Evolutionary conservation across 2,329 filamentous ascomycete genomes (phyloP), one percentile per base, ranked within the genome.

Genomic region (Rhinocladiella similis): DNA sequence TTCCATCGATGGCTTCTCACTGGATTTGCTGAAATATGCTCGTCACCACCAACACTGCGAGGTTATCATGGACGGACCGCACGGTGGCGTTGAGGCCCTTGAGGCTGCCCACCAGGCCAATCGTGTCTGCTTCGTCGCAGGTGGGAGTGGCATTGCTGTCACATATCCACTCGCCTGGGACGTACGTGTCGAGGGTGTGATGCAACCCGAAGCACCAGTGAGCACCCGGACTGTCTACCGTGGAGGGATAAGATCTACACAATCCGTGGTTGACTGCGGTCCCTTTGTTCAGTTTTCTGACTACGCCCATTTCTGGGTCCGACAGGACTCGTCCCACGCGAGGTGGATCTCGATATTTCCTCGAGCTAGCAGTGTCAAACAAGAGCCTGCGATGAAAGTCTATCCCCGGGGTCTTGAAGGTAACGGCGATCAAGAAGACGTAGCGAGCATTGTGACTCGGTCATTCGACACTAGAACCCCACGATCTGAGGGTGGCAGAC

Each of bases 111-210:
- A 75, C 6, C 70, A 73, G 13, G 75, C 77, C 14, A 72, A 78
- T 38, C 74, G 78, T 0, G 76, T 79, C 0, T 68, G 88, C 3
- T 67, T 88, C 10, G 73, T 88, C 7, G 84, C 84, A 1, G 84
- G 85, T 2, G 85, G 85, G 0, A 84, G 81, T 25, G 85, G 85
- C 4, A 85, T 88, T 43, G 85, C 84, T 1, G 84, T 87, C 20
- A 78, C 80, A 0, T 86, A 85, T 65, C 84, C 84, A 0, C 71
- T 88, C 2, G 73, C 82, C 1, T 66, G 63, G 63, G 54, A 55
- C 14, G 43, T 61, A 2, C 55, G 55, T 19, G 59, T 61, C 33
- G 35, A 55, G 19, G 22, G 43, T 4, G 7, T 36, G 6, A 33
- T 51, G 39, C 46, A 54, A 48, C 45, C 47, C 3, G 45, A 57